Base-by-base conservation (phyloP, 306 rosid species). In the Lathyrus tuberosus region DNA sequence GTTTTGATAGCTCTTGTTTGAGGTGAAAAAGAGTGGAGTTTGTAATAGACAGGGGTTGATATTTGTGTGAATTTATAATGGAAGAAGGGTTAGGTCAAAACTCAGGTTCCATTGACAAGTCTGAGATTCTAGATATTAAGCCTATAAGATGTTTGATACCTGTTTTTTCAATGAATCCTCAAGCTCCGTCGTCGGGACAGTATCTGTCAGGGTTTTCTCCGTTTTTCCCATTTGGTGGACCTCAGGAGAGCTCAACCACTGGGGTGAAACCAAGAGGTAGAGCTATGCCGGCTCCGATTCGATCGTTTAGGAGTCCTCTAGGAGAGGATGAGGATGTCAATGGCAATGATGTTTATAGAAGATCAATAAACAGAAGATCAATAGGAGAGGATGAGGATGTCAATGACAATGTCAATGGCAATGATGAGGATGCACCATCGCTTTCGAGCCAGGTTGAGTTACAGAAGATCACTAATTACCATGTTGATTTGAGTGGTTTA, bases 71-170 rank as follows among this genome's bases (percentile, higher is more conserved):
- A 22, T 53, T 24, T 53, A 22, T 11, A 38, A 88, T 88, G 94
- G 85, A 85, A 72, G 79, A 78, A 70, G 81, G 79, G 44, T 69
- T 72, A 12, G 83, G 82, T 59, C 83, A 62, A 41, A 51, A 71
- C 72, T 70, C 77, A 10, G 80, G 80, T 62, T 66, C 81, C 16
- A 62, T 82, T 67, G 89, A 88, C 67, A 88, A 82, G 84, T 67
- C 81, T 4, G 78, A 49, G 78, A 78, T 88, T 78, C 62, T 84
- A 59, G 91, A 86, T 82, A 76, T 86, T n/a, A 86, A 78, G 69
- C 95, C 95, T 59, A 37, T 88, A 60, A 80, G 88, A 63, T 56
- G 78, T 80, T 74, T 88, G 84, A 76, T 65, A 26, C 91, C 91
- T 0, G 83, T 88, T 56, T 88, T 80, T 67, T 78, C 88, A 15